Evolutionary conservation across 2,329 filamentous ascomycete genomes (phyloP).

Genomic region (Aspergillus sp.): DNA sequence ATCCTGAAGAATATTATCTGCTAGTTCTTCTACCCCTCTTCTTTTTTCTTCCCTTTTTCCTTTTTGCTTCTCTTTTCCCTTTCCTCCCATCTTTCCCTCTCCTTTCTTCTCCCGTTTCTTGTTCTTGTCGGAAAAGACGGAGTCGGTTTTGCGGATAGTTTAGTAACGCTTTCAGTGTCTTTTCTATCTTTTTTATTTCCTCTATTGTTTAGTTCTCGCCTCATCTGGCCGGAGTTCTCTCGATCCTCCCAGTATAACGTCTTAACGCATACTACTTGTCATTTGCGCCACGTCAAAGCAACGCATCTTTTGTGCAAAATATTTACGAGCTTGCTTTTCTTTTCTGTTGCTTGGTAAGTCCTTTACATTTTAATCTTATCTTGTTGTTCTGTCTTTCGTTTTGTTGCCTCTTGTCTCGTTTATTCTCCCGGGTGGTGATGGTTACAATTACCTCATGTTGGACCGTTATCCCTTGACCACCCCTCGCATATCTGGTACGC

Average conservation of each 20-base stretch:
- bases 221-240: constrained; percentile 27
- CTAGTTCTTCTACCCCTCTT: constrained; percentile 19
- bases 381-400: background rate
- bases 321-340: constrained; percentile 17
- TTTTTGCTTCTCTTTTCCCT: constrained; percentile 10
- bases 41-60: constrained; percentile 14
- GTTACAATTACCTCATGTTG: background rate
- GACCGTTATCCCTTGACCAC: constrained; percentile 1
- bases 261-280: constrained; percentile 19
- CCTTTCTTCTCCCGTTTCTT: constrained; percentile 21
- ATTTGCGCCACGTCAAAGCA: constrained; percentile 21
- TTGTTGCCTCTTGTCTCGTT: background rate
- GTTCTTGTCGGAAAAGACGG: constrained; percentile 29
- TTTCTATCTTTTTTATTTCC: constrained; percentile 21
- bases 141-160: constrained; percentile 33
- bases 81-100: constrained; percentile 16
- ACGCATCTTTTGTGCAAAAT: constrained; percentile 17
- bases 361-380: background rate
- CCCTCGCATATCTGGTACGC: constrained; percentile 1
- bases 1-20: constrained; percentile 20
- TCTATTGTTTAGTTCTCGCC: constrained; percentile 20
- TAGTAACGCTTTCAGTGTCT: constrained; percentile 15
- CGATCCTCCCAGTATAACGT: constrained; percentile 22
- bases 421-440: background rate
- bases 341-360: constrained; percentile 25